Conservation (phyloP, 768 basidiomycete genomes). For the Termitomyces sp. region DNA sequence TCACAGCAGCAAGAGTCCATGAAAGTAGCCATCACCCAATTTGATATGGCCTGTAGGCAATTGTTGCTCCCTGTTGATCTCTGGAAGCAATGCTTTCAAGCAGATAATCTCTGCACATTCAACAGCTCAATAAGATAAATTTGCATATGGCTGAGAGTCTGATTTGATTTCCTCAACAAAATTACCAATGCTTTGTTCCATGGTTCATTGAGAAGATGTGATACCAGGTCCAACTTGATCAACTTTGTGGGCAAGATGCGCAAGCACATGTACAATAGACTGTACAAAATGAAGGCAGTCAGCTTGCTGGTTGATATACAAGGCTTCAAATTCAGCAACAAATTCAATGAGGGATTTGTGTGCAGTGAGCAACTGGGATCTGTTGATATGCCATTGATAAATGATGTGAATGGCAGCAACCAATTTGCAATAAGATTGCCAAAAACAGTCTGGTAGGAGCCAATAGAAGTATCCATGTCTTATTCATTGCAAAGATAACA, state of each 20-base stretch:
- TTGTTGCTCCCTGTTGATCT: constrained; percentile 18
- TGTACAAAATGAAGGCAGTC: neutral
- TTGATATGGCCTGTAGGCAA: neutral
- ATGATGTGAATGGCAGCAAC: neutral
- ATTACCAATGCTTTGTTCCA: constrained; percentile 12
- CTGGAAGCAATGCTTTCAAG: constrained; percentile 19
- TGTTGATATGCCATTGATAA: neutral
- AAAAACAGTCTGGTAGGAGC: neutral
- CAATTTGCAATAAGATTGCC: neutral
- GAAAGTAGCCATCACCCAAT: no score
- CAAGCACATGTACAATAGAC: neutral
- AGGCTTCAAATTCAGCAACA: no score
- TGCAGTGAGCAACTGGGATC: no score
- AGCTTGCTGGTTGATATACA: no score
- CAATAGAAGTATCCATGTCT: no score
- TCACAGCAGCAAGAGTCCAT: no score
- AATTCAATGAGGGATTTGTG: no score
- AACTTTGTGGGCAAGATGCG: constrained; percentile 4
- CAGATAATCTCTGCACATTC: constrained; percentile 16
- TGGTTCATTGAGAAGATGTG: constrained; percentile 9
- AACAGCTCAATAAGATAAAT: constrained; percentile 8
- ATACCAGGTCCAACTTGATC: constrained; percentile 7
- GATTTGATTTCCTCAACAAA: no score
- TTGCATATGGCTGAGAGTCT: no score
- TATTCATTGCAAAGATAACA: neutral